These are phyloP conservation scores for Linderniella brevidens DNA, from an alignment of 257 asterid species.

Conservation along the genomic window DNA sequence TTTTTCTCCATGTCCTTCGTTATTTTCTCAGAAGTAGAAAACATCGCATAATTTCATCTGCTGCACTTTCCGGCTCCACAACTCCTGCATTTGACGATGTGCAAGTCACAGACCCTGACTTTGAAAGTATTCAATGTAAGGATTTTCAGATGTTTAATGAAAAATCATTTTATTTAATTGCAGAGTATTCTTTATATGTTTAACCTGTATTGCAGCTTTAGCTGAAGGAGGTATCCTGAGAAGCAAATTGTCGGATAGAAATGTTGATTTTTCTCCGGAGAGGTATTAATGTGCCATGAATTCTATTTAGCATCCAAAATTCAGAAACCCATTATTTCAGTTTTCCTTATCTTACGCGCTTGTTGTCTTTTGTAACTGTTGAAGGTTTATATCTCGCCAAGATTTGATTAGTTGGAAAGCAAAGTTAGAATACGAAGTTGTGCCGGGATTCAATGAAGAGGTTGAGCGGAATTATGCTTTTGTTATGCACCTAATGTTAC, in stretches of 20 bases:
- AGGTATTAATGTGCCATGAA: conserved; percentile 23
- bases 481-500: too few relatives aligned
- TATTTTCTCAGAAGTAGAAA: conserved; percentile 34
- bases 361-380: conserved; percentile 11
- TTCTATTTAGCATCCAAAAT: neutral
- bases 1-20: conserved; percentile 10
- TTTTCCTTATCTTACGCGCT: neutral
- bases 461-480: conserved; percentile 16
- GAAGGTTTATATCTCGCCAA: conserved; percentile 61
- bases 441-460: conserved; percentile 40
- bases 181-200: conserved; percentile 4
- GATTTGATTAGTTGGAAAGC: conserved; percentile 85
- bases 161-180: conserved; percentile 1
- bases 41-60: conserved; percentile 40
- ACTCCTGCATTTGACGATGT: conserved; percentile 67
- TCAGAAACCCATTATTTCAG: too few relatives aligned
- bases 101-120: conserved; percentile 64
- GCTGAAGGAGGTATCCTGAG: conserved; percentile 79
- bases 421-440: conserved; percentile 54
- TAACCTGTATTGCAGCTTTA: conserved; percentile 33
- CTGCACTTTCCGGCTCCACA: conserved; percentile 62
- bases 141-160: conserved; percentile 6
- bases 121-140: conserved; percentile 64
- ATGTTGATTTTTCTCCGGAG: conserved; percentile 38
- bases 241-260: conserved; percentile 55